Percentiles rank a stretch among this genome's conserved stretches.
These are phyloP conservation scores for Fusarium transvaalense DNA, from an alignment of 2,329 filamentous ascomycete genomes.

Conservation along the genomic window DNA sequence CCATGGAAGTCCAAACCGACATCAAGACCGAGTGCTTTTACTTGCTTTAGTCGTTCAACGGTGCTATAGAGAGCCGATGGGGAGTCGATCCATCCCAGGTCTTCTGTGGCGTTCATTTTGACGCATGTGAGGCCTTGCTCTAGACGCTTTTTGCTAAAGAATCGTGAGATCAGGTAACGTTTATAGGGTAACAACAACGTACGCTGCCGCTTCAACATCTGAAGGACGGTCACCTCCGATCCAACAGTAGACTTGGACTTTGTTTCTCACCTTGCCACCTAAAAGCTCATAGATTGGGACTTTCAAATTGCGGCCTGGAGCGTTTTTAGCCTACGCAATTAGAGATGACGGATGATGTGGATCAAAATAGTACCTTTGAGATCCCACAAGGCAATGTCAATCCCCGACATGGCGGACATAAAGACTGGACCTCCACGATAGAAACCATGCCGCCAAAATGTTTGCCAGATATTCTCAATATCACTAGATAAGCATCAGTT, in stretches of 20 bases:
- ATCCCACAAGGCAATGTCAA: constrained; percentile 86
- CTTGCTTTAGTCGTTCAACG: constrained; percentile 75
- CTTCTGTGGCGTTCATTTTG: constrained; percentile 86
- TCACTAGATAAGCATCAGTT: constrained; percentile 61
- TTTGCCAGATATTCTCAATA: constrained; percentile 86
- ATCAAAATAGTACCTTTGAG: constrained; percentile 65
- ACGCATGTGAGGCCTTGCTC: constrained; percentile 69
- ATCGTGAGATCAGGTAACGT: constrained; percentile 58
- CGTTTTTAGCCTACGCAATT: background rate
- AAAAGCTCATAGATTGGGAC: constrained; percentile 80
- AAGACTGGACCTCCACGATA: constrained; percentile 84
- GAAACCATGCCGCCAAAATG: constrained; percentile 77
- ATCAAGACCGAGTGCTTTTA: constrained; percentile 78
- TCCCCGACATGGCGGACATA: constrained; percentile 81
- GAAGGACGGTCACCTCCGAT: constrained; percentile 79
- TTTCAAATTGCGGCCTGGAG: constrained; percentile 60
- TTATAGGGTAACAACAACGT: constrained; percentile 50
- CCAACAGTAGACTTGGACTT: constrained; percentile 81
- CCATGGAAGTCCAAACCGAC: constrained; percentile 84
- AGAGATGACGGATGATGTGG: fast-evolving
- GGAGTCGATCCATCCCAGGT: constrained; percentile 81
- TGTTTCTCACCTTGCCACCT: constrained; percentile 78
- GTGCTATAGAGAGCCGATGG: constrained; percentile 72
- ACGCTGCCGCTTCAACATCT: constrained; percentile 75
- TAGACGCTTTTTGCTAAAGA: constrained; percentile 6